Percentiles rank a stretch among this genome's conserved stretches.
Evolutionary conservation across 305 asterid genomes (phyloP).

Genomic region (Caryopteris hybrid): DNA sequence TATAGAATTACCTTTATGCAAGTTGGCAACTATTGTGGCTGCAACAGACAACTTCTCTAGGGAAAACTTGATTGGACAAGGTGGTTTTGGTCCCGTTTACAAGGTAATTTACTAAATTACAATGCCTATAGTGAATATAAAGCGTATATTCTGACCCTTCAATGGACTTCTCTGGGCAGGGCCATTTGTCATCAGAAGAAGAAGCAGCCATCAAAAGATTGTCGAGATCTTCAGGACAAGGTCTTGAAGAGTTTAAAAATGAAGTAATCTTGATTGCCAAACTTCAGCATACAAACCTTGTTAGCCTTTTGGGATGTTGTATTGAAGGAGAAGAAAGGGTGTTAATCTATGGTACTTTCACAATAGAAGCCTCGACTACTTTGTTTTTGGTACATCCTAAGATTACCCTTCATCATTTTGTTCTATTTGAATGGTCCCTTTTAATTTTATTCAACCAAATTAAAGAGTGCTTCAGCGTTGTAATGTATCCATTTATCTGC

Average conservation of each 20-base stretch:
- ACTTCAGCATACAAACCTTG: conserved; percentile 25
- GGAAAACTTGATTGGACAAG: conserved; percentile 33
- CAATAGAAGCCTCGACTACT: conserved; percentile 19
- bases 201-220: conserved; percentile 23
- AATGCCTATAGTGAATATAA: not conserved
- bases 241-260: conserved; percentile 26
- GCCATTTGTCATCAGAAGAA: conserved; percentile 4
- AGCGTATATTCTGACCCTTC: not conserved
- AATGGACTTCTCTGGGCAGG: conserved; percentile 7
- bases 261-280: conserved; percentile 23
- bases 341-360: conserved; percentile 26
- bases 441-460: not conserved
- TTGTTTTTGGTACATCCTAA: conserved; percentile 21
- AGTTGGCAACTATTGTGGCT: conserved; percentile 19
- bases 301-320: conserved; percentile 28
- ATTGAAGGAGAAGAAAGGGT: conserved; percentile 21
- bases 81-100: conserved; percentile 48
- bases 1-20: conserved; percentile 20
- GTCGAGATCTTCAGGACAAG: conserved; percentile 18
- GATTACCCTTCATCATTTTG: not conserved
- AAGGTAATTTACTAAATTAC: conserved; percentile 22
- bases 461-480: not conserved
- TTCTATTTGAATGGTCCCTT: not conserved
- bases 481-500: not conserved
- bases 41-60: conserved; percentile 30